Evolutionary conservation across 2,329 filamentous ascomycete genomes (phyloP).

Genomic region (Ophiostoma perfectum): DNA sequence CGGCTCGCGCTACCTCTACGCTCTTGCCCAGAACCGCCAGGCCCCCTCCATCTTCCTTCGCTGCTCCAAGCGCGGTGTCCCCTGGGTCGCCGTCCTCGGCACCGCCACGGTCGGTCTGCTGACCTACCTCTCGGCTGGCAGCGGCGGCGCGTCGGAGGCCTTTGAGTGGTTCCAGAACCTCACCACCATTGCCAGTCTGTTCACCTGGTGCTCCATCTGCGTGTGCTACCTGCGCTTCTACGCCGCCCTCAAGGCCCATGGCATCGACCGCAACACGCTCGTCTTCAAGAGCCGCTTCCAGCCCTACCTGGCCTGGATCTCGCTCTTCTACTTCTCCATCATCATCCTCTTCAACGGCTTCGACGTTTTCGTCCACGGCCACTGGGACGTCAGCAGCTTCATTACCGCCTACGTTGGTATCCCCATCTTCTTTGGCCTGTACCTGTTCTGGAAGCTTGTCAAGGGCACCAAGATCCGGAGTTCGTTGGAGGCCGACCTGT

Average conservation of each 20-base stretch:
- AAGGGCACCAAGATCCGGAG: constrained; percentile 38
- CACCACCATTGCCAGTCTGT: constrained; percentile 62
- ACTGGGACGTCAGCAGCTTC: constrained; percentile 45
- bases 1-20: constrained; percentile 56
- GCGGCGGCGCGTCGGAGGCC: constrained; percentile 49
- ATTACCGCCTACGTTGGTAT: constrained; percentile 59
- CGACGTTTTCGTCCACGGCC: constrained; percentile 60
- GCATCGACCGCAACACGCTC: constrained; percentile 57
- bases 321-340: constrained; percentile 58
- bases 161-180: constrained; percentile 29
- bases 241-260: constrained; percentile 58
- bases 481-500: constrained; percentile 49
- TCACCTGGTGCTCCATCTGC: constrained; percentile 63
- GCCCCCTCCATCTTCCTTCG: constrained; percentile 52
- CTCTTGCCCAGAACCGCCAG: constrained; percentile 55
- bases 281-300: constrained; percentile 62
- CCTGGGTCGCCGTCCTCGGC: constrained; percentile 34
- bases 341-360: constrained; percentile 70
- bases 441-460: constrained; percentile 54
- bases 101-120: constrained; percentile 59
- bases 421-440: constrained; percentile 56
- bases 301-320: constrained; percentile 62
- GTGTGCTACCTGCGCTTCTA: constrained; percentile 66
- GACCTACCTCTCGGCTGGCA: constrained; percentile 63
- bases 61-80: constrained; percentile 51